Conservation (phyloP, 129 eudicot species). For the Escallonia rubra region DNA sequence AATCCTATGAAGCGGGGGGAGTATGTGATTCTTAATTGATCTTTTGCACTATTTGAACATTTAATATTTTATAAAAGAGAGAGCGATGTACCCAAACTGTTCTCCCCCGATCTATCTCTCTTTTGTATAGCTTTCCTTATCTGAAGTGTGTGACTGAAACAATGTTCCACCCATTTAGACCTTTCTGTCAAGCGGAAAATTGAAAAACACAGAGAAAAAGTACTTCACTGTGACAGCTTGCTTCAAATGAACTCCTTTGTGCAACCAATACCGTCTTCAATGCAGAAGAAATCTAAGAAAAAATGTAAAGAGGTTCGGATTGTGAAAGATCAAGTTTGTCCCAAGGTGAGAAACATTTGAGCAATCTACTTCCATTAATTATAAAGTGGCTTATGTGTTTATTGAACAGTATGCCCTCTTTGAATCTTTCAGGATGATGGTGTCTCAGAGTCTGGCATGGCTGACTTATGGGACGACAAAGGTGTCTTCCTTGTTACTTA, state of each 20-base stretch:
- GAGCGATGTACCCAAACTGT: no score
- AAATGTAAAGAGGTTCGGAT: slow-evolving; percentile 30
- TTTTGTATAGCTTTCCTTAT: not conserved
- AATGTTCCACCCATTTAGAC: slow-evolving; percentile 32
- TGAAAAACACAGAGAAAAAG: slow-evolving; percentile 73
- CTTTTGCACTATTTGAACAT: no score
- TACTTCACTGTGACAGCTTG: slow-evolving; percentile 62
- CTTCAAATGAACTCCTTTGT: slow-evolving; percentile 68
- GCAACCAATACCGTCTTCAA: slow-evolving; percentile 63
- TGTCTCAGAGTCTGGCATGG: slow-evolving; percentile 33
- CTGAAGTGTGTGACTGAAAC: no score
- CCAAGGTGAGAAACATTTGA: slow-evolving; percentile 9
- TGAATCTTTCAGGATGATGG: slow-evolving; percentile 33
- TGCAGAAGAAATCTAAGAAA: slow-evolving; percentile 39
- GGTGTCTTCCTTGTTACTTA: slow-evolving; percentile 21
- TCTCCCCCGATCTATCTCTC: not conserved
- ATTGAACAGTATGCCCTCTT: not conserved
- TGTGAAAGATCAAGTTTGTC: slow-evolving; percentile 19
- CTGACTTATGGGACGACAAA: slow-evolving; percentile 61
- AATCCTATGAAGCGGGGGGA: no score
- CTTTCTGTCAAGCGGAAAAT: slow-evolving; percentile 78
- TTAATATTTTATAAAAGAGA: no score
- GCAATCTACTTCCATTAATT: not conserved
- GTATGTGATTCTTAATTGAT: no score
- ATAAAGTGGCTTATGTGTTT: no score